Conservation (phyloP, 2,329 filamentous ascomycete species). For the Phialophora chinensis region DNA sequence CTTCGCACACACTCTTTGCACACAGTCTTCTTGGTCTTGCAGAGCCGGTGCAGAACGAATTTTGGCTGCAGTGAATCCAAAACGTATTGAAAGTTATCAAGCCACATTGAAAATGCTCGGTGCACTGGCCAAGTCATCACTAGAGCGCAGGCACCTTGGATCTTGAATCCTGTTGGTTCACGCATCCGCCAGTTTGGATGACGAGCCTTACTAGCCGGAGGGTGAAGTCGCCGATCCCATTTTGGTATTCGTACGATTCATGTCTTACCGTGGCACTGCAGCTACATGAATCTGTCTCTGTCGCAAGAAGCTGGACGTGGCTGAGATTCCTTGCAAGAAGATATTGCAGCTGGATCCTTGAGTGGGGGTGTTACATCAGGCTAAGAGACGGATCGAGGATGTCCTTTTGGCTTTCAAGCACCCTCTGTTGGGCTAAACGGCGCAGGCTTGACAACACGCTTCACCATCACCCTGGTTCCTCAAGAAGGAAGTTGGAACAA, state of each 20-base stretch:
- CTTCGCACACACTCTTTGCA: too few species aligned
- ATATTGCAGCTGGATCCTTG: not conserved
- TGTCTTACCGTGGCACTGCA: not conserved
- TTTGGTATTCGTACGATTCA: not conserved
- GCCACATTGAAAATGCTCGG: not conserved
- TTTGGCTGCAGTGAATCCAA: not conserved
- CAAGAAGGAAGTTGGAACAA: conserved; percentile 11
- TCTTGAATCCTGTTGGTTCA: not conserved
- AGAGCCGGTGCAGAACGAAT: not conserved
- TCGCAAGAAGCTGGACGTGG: not conserved
- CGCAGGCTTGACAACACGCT: not conserved
- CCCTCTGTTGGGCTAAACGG: not conserved
- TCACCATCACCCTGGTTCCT: not conserved
- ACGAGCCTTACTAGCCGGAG: not conserved
- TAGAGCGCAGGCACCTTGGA: not conserved
- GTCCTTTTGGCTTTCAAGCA: not conserved
- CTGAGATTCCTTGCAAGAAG: not conserved
- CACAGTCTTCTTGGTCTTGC: not conserved
- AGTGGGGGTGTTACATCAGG: not conserved
- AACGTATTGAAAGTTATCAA: not conserved
- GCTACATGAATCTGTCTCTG: not conserved
- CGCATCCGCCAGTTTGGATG: not conserved
- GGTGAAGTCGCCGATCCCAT: not conserved
- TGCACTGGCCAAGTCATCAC: not conserved
- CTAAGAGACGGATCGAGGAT: not conserved